These are phyloP conservation scores for Aspergillaceae sp. DNA, from an alignment of 2,329 filamentous ascomycete species.

Conservation along the genomic window DNA sequence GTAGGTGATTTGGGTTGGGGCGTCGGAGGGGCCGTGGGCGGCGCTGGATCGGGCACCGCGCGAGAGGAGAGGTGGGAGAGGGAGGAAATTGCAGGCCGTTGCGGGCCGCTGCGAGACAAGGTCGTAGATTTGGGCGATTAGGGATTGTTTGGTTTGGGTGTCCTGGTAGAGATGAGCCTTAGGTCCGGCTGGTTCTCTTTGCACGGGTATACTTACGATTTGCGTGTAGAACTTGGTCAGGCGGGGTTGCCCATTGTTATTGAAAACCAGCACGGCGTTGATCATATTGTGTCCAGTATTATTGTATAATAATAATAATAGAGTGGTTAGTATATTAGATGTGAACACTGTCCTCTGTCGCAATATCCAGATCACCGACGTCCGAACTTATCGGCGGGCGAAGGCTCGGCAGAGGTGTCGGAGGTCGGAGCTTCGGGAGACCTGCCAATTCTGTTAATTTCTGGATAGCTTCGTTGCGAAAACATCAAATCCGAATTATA, in stretches of 20 bases:
- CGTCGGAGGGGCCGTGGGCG: conserved; percentile 62
- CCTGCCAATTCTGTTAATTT: conserved; percentile 1
- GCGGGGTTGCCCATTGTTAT: conserved; percentile 91
- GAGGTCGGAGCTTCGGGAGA: conserved; percentile 5
- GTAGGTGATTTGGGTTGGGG: conserved; percentile 92
- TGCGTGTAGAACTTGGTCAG: conserved; percentile 99
- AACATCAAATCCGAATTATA: background rate
- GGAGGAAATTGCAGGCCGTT: conserved; percentile 96
- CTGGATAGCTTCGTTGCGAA: conserved; percentile 6
- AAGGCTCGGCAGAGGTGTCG: conserved; percentile 7
- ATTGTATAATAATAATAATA: no score
- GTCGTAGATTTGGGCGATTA: conserved; percentile 94
- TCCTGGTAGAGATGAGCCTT: conserved; percentile 51
- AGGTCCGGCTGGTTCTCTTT: background rate
- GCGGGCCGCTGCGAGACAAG: conserved; percentile 84
- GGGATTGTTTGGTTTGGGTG: conserved; percentile 90
- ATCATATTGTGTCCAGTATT: conserved; percentile 60
- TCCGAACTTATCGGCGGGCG: conserved; percentile 9
- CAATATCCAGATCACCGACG: no score
- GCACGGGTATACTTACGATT: conserved; percentile 50
- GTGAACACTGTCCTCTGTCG: no score
- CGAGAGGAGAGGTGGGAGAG: conserved; percentile 58
- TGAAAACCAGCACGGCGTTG: conserved; percentile 97
- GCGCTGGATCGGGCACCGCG: conserved; percentile 42
- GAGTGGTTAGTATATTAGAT: no score